phyloP scores from a whole-genome alignment of 1,139 yeast species.

The Yamadazyma atmosphaerica region DNA sequence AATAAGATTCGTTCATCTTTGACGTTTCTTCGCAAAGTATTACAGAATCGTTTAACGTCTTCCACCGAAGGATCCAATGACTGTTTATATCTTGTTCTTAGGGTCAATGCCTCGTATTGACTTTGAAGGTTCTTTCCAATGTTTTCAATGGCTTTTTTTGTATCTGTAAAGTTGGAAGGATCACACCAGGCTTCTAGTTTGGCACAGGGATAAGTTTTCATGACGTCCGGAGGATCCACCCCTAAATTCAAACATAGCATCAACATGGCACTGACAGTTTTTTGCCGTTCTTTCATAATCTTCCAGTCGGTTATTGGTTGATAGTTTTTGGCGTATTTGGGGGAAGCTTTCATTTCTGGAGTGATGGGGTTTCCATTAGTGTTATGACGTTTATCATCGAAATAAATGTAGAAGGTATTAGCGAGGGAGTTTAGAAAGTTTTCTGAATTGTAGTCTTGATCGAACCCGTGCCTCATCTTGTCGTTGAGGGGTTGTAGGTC shows the following conservation, averaged over 20 bases:
- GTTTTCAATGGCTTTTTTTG: conserved; percentile 88
- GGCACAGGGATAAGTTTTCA: conserved; percentile 93
- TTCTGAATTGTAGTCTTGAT: conserved; percentile 63
- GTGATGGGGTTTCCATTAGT: conserved; percentile 87
- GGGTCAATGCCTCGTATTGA: conserved; percentile 86
- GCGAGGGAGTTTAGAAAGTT: conserved; percentile 67
- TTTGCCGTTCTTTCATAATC: conserved; percentile 82
- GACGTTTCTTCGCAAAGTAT: conserved; percentile 83
- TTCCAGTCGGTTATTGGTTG: conserved; percentile 90
- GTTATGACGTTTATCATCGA: conserved; percentile 86
- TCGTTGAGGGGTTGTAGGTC: conserved; percentile 32
- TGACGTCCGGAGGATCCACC: conserved; percentile 95
- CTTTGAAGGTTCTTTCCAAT: conserved; percentile 86
- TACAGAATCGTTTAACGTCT: conserved; percentile 90
- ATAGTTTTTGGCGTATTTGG: conserved; percentile 49
- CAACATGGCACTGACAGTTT: conserved; percentile 93
- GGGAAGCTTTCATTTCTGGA: conserved; percentile 47
- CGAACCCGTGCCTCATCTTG: conserved; percentile 79
- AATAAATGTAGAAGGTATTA: conserved; percentile 73
- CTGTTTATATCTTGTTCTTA: conserved; percentile 87
- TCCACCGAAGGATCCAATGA: conserved; percentile 94
- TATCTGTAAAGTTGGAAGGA: conserved; percentile 79
- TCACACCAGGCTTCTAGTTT: conserved; percentile 93
- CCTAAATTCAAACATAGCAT: conserved; percentile 90
- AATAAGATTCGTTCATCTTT: conserved; percentile 88